Percentiles rank a stretch among this genome's conserved stretches.
These are phyloP conservation scores for Eutrema japonicum DNA, from an alignment of 345 rosid species.

Conservation along the genomic window DNA sequence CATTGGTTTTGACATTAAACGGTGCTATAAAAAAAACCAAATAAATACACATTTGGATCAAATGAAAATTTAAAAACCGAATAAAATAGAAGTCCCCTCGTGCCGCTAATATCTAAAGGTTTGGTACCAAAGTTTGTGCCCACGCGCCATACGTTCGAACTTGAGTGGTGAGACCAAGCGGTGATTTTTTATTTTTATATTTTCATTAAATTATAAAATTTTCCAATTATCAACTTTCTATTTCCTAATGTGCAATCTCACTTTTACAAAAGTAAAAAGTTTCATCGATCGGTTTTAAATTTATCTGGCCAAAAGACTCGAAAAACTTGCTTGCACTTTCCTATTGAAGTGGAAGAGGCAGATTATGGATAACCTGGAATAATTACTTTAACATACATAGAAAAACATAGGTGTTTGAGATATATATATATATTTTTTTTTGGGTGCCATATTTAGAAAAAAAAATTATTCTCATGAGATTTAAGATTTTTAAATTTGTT, in stretches of 20 bases:
- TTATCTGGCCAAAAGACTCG: slow-evolving; percentile 25
- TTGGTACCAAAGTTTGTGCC: slow-evolving; percentile 76
- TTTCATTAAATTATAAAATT: slow-evolving; percentile 14
- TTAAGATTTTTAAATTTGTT: too few species aligned
- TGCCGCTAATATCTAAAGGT: slow-evolving; percentile 66
- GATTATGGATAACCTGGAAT: slow-evolving; percentile 1
- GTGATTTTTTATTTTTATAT: slow-evolving; percentile 53
- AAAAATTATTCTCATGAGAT: too few species aligned
- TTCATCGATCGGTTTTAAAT: slow-evolving; percentile 34
- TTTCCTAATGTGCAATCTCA: slow-evolving; percentile 32
- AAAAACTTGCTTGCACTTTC: slow-evolving; percentile 21
- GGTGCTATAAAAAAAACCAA: neutral
- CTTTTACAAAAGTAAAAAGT: slow-evolving; percentile 33
- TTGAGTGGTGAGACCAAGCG: slow-evolving; percentile 65
- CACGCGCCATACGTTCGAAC: slow-evolving; percentile 59
- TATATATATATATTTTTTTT: too few species aligned
- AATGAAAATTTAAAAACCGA: slow-evolving; percentile 10
- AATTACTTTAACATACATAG: neutral
- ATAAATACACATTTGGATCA: neutral
- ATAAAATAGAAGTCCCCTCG: slow-evolving; percentile 46
- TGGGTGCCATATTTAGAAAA: too few species aligned
- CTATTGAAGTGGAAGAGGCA: slow-evolving; percentile 13
- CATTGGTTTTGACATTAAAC: slow-evolving; percentile 25
- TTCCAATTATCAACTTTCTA: slow-evolving; percentile 39
- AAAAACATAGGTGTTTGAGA: neutral